Percentiles rank a stretch among this genome's conserved stretches.
phyloP scores from a whole-genome alignment of 2,329 filamentous ascomycete genomes.

The Phoma sp. region DNA sequence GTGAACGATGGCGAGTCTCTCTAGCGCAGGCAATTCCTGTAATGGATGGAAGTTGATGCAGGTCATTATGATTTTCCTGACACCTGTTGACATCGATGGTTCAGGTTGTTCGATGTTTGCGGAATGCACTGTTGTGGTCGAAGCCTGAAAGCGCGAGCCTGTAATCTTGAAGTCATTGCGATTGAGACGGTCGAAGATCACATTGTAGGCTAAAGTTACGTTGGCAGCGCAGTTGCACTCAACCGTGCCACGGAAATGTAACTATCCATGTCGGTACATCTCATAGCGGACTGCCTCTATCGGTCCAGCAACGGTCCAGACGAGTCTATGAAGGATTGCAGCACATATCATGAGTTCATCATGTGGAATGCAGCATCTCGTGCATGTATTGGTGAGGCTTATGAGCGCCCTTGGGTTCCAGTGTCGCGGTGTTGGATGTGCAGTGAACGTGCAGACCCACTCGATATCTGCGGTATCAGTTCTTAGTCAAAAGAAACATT shows the following conservation, averaged over 20 bases:
- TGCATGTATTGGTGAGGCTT: not conserved
- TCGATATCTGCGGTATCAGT: constrained; percentile 19
- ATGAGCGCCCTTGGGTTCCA: not conserved
- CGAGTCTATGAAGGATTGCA: constrained; percentile 1
- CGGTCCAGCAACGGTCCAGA: not conserved
- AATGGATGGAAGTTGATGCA: not conserved
- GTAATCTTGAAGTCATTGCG: not conserved
- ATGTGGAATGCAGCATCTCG: not conserved
- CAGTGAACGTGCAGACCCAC: not conserved
- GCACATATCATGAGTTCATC: not conserved
- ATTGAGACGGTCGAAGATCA: not conserved
- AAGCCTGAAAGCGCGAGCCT: not conserved
- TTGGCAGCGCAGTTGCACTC: not conserved
- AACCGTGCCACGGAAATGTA: not conserved
- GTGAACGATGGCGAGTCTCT: not conserved
- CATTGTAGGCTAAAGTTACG: constrained; percentile 2
- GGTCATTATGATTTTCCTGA: constrained; percentile 11
- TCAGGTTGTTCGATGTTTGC: constrained; percentile 4
- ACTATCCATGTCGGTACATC: not conserved
- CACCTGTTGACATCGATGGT: not conserved
- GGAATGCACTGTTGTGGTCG: not conserved
- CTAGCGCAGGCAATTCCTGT: not conserved
- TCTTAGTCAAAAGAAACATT: constrained; percentile 24
- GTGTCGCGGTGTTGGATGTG: not conserved
- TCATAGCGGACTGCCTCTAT: not conserved